Percentiles rank a stretch among this genome's conserved stretches.
Conservation (phyloP, 768 basidiomycete genomes). For the Lepiota brunneoincarnata region DNA sequence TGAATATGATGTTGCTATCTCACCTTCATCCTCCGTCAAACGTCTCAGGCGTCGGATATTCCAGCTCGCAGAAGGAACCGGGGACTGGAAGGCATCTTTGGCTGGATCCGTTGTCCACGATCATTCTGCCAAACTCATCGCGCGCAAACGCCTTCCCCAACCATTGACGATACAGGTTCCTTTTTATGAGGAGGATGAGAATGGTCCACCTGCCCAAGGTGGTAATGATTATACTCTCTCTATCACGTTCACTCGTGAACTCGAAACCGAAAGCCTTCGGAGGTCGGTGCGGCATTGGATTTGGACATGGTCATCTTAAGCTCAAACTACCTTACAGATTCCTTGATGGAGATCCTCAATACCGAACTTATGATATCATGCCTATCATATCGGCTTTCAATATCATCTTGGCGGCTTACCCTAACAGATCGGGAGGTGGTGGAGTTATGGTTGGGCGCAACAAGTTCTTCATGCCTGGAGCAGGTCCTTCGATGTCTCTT, state of each 20-base stretch:
- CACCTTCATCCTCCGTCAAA: slow-evolving; percentile 46
- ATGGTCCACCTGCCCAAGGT: slow-evolving; percentile 24
- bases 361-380: slow-evolving; percentile 53
- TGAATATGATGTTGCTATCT: slow-evolving; percentile 62
- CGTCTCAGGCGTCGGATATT: slow-evolving; percentile 61
- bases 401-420: slow-evolving; percentile 55
- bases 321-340: slow-evolving; percentile 41
- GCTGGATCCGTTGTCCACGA: slow-evolving; percentile 55
- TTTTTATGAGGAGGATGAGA: slow-evolving; percentile 52
- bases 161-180: slow-evolving; percentile 41
- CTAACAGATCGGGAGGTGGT: slow-evolving; percentile 49
- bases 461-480: slow-evolving; percentile 59
- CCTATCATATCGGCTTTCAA: slow-evolving; percentile 66
- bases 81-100: slow-evolving; percentile 45
- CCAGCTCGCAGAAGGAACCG: slow-evolving; percentile 53
- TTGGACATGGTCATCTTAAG: not conserved
- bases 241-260: slow-evolving; percentile 36
- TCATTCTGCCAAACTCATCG: slow-evolving; percentile 47
- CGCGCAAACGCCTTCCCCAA: slow-evolving; percentile 42
- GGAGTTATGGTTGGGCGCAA: slow-evolving; percentile 66
- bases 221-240: slow-evolving; percentile 47
- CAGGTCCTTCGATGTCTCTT: slow-evolving; percentile 49
- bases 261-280: slow-evolving; percentile 52
- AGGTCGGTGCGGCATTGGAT: slow-evolving; percentile 27
- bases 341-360: slow-evolving; percentile 50